Conservation (phyloP, 495 filamentous ascomycete species). For the Penicillium crystallinum region DNA sequence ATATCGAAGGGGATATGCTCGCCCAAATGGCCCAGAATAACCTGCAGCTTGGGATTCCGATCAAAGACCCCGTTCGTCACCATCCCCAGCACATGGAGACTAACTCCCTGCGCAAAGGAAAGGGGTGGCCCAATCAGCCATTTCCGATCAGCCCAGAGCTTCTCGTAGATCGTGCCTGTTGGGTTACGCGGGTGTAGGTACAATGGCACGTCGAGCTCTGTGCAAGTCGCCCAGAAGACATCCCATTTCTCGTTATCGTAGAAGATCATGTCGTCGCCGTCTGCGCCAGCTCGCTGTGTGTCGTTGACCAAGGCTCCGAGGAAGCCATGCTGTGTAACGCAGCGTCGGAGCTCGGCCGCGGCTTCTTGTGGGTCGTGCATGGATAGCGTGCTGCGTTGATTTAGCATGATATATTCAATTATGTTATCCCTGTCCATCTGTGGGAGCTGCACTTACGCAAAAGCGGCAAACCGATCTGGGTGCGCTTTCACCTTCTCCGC, state of each 20-base stretch:
- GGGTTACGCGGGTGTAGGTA: conserved; percentile 57
- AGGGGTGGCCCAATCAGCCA: conserved; percentile 44
- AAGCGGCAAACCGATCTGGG: conserved; percentile 52
- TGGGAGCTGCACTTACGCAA: conserved; percentile 33
- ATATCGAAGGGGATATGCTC: conserved; percentile 62
- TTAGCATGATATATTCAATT: neutral
- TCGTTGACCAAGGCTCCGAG: conserved; percentile 57
- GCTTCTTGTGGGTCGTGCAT: conserved; percentile 55
- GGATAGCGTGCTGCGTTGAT: conserved; percentile 33
- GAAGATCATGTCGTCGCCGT: conserved; percentile 53
- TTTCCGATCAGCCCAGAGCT: conserved; percentile 47
- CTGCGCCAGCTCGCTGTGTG: conserved; percentile 43
- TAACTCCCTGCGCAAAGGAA: conserved; percentile 46
- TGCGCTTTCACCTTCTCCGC: conserved; percentile 45
- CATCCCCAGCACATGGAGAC: conserved; percentile 47
- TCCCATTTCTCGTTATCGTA: conserved; percentile 54
- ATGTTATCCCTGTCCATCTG: neutral
- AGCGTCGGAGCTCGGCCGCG: conserved; percentile 49
- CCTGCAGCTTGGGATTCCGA: conserved; percentile 49
- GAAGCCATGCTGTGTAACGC: conserved; percentile 52
- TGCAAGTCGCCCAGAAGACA: conserved; percentile 51
- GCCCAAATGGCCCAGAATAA: conserved; percentile 63
- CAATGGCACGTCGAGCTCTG: conserved; percentile 57
- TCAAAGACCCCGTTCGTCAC: conserved; percentile 50
- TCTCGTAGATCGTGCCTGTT: conserved; percentile 44